phyloP scores from a whole-genome alignment of 768 basidiomycete genomes.

The Pisolithus albus region DNA sequence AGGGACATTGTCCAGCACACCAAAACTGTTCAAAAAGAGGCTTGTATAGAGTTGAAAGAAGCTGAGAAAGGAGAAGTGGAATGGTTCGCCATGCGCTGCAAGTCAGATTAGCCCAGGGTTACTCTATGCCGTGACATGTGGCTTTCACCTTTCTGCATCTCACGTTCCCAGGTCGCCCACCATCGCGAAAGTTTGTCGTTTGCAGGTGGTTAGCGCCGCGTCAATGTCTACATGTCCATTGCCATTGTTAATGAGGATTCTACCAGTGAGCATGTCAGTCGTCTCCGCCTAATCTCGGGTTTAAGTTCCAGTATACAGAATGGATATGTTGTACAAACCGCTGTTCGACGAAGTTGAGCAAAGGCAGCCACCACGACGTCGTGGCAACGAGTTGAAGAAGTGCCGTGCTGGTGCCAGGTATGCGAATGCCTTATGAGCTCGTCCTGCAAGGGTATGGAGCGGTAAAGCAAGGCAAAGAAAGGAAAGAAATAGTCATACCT shows the following conservation, averaged over 20 bases:
- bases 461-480: neutral
- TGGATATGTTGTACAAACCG: constrained; percentile 39
- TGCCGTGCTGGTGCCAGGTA: constrained; percentile 65
- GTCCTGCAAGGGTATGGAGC: constrained; percentile 33
- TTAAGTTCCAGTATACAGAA: neutral
- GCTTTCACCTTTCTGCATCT: constrained; percentile 61
- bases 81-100: constrained; percentile 62
- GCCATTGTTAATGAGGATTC: constrained; percentile 34
- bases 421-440: constrained; percentile 64
- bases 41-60: constrained; percentile 75
- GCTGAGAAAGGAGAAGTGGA: constrained; percentile 68
- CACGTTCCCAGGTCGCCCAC: constrained; percentile 63
- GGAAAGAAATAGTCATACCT: constrained; percentile 29
- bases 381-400: constrained; percentile 53
- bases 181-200: constrained; percentile 69
- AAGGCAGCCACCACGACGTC: constrained; percentile 78
- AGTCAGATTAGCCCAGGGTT: constrained; percentile 4
- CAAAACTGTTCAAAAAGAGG: constrained; percentile 81
- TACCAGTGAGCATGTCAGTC: constrained; percentile 62
- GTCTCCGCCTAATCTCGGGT: constrained; percentile 54
- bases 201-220: constrained; percentile 60
- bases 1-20: constrained; percentile 56
- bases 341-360: constrained; percentile 69
- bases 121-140: neutral
- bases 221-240: constrained; percentile 69